Base-by-base conservation (phyloP, 2,329 filamentous ascomycete species). In the Cladosporium velox region DNA sequence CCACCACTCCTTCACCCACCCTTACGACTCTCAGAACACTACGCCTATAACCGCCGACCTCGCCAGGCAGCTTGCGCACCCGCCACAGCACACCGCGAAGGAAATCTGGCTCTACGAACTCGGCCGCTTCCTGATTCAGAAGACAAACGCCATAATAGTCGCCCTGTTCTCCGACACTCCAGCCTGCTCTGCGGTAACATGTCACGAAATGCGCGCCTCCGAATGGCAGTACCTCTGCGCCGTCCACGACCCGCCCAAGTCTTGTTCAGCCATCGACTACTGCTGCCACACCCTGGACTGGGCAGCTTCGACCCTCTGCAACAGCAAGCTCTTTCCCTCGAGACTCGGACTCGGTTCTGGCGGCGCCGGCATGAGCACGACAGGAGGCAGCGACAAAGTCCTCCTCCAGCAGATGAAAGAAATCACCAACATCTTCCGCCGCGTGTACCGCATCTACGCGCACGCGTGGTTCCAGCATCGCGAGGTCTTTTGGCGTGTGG, bases 181-280 rank as follows among this genome's bases (percentile, higher is more conserved):
- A 7, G 90, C 94, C 3, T 99, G 95, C 81, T 97, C 92, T 67
- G 87, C 91, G 15, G 84, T 85, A 69, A 97, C 95, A 1, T 99
- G 95, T 75, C 93, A 93, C 35, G 95, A 99, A 80, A 99, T 99
- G 95, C 93, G 95, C 75, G 95, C 95, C 2, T 95, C 91, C 34
- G 94, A 99, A 82, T 99, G 95, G 95, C 95, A 99, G 80, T 99
- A 98, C 75, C 87, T 99, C 58, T 99, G 95, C 81, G 95, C 95
- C 60, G 95, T 98, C 3, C 95, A 99, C 77, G 94, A 98, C 76
- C 91, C 93, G 59, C 95, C 95, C 59, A 98, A 98, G 81, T 91
- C 90, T 73, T 99, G 95, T 82, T 97, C 94, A 79, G 95, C 95
- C 61, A 97, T 99, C 75, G 95, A 99, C 80, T 99, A 99, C 81